Evolutionary conservation across 495 filamentous ascomycete species (phyloP).

Genomic region (Penicillium pulvis): DNA sequence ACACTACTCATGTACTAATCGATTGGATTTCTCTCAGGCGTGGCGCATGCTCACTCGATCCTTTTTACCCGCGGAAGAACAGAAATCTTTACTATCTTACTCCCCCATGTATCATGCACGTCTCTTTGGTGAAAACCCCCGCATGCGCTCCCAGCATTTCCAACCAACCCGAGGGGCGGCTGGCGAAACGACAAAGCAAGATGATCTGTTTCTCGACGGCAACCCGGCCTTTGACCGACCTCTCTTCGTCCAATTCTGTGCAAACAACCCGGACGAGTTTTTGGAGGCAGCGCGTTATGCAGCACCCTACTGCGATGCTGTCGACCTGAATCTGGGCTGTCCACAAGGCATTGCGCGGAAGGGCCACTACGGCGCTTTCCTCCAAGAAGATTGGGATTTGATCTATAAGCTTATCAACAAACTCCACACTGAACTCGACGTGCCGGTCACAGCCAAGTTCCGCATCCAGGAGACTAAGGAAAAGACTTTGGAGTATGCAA

Average conservation of each 20-base stretch:
- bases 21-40: conserved; percentile 54
- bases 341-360: conserved; percentile 91
- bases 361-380: conserved; percentile 89
- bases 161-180: conserved; percentile 60
- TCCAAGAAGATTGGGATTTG: conserved; percentile 89
- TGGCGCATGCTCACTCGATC: conserved; percentile 95
- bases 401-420: conserved; percentile 78
- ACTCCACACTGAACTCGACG: conserved; percentile 66
- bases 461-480: conserved; percentile 85
- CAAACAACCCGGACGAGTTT: conserved; percentile 80
- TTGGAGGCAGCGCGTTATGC: conserved; percentile 75
- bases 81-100: conserved; percentile 70
- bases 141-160: conserved; percentile 76
- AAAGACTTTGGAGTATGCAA: conserved; percentile 84
- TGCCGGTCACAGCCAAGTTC: conserved; percentile 95
- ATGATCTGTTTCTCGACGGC: conserved; percentile 72
- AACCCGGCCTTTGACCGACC: conserved; percentile 81
- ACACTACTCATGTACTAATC: conserved; percentile 8
- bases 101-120: conserved; percentile 95
- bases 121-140: conserved; percentile 71
- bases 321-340: conserved; percentile 97
- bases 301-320: conserved; percentile 84
- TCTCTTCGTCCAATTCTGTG: conserved; percentile 95
- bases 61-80: conserved; percentile 68
- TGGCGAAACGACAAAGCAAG: conserved; percentile 24